These are phyloP conservation scores for Penicillium janthinellum DNA, from an alignment of 2,329 filamentous ascomycete genomes.

Conservation along the genomic window DNA sequence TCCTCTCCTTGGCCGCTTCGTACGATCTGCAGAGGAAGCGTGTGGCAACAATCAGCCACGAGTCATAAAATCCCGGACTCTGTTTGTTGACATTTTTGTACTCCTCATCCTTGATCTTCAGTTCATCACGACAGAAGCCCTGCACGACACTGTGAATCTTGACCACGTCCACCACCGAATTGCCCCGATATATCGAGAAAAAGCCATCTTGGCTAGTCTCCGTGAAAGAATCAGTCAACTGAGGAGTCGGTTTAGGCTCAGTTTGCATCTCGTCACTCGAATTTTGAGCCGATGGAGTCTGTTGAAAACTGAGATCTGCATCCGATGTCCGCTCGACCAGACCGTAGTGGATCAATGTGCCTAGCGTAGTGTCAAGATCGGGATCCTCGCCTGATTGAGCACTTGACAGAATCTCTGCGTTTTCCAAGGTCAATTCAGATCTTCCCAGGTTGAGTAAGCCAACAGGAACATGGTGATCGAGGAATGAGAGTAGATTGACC, in stretches of 20 bases:
- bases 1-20: conserved; percentile 43
- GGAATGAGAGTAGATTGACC: conserved; percentile 66
- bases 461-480: conserved; percentile 66
- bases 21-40: conserved; percentile 48
- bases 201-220: conserved; percentile 40
- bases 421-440: conserved; percentile 34
- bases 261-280: conserved; percentile 26
- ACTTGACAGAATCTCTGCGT: conserved; percentile 43
- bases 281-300: conserved; percentile 18
- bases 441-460: conserved; percentile 63
- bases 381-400: conserved; percentile 36
- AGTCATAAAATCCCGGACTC: conserved; percentile 40
- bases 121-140: conserved; percentile 50
- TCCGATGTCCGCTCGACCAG: conserved; percentile 47
- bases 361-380: conserved; percentile 51
- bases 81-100: conserved; percentile 16
- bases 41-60: conserved; percentile 48
- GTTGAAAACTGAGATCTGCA: conserved; percentile 29
- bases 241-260: conserved; percentile 29
- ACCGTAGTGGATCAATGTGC: conserved; percentile 49
- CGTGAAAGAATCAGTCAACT: conserved; percentile 37
- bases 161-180: conserved; percentile 45
- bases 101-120: conserved; percentile 42
- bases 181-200: conserved; percentile 33
- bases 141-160: conserved; percentile 54